Percentiles rank a stretch among this genome's conserved stretches.
Conservation (phyloP, 2,329 filamentous ascomycete genomes). For the Diaporthe ilicicola region DNA sequence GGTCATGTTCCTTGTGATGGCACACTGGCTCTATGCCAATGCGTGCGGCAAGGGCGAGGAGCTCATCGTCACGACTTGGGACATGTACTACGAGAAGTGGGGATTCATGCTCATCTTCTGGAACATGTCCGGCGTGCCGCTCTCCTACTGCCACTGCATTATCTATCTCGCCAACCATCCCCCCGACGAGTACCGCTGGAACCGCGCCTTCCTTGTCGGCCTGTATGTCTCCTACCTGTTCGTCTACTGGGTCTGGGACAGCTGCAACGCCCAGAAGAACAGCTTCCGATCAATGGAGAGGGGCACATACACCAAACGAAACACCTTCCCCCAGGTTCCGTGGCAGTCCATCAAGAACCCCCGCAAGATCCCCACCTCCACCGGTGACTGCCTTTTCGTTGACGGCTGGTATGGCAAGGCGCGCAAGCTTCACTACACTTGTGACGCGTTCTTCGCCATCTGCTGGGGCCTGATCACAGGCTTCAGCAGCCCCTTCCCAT, state of each 20-base stretch:
- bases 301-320: constrained; percentile 69
- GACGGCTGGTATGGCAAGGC: constrained; percentile 83
- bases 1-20: constrained; percentile 77
- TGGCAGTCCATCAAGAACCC: constrained; percentile 81
- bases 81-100: constrained; percentile 91
- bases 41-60: constrained; percentile 86
- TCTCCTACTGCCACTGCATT: constrained; percentile 85
- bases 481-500: constrained; percentile 82
- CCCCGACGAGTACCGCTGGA: constrained; percentile 74
- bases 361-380: constrained; percentile 71
- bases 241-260: constrained; percentile 87
- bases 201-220: constrained; percentile 65
- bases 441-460: constrained; percentile 80
- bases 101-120: constrained; percentile 92
- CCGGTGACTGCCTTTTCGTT: constrained; percentile 75
- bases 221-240: constrained; percentile 74
- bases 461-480: constrained; percentile 85
- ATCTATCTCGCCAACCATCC: constrained; percentile 81
- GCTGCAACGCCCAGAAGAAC: constrained; percentile 85
- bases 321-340: constrained; percentile 81
- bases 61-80: constrained; percentile 82
- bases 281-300: constrained; percentile 77
- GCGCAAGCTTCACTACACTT: constrained; percentile 82
- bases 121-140: constrained; percentile 83
- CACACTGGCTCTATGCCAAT: constrained; percentile 84